These are phyloP conservation scores for Luvunga scandens DNA, from an alignment of 345 rosid genomes.

Conservation along the genomic window DNA sequence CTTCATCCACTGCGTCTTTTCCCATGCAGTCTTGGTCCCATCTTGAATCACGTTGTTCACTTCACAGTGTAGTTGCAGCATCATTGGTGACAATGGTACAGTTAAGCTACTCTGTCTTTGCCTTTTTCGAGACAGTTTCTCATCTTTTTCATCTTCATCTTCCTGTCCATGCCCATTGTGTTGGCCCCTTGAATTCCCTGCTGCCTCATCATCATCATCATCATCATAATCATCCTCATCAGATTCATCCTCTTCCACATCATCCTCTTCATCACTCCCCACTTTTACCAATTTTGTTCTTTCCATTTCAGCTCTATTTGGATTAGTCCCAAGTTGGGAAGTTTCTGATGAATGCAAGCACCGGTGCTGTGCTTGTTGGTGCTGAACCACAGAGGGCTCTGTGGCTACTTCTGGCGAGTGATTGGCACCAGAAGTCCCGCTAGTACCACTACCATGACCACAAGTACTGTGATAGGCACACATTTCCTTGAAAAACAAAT, in stretches of 20 bases:
- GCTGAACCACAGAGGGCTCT: constrained; percentile 36
- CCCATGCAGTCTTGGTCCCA: constrained; percentile 54
- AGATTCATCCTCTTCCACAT: constrained; percentile 33
- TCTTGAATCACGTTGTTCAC: constrained; percentile 50
- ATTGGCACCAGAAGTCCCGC: constrained; percentile 26
- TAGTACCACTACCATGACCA: constrained; percentile 43
- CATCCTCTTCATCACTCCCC: constrained; percentile 52
- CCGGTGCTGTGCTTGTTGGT: constrained; percentile 32
- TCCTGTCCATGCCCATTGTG: constrained; percentile 38
- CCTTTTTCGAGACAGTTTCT: constrained; percentile 32
- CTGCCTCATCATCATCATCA: constrained; percentile 43
- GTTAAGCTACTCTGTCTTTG: constrained; percentile 25
- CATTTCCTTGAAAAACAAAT: constrained; percentile 92
- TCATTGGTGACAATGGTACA: constrained; percentile 19
- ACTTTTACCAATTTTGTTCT: constrained; percentile 37
- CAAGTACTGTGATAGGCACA: constrained; percentile 95
- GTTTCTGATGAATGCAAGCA: constrained; percentile 57
- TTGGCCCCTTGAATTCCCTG: constrained; percentile 33
- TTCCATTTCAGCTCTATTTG: constrained; percentile 31
- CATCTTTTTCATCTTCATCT: constrained; percentile 44
- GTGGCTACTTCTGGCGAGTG: constrained; percentile 38
- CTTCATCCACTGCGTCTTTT: constrained; percentile 90
- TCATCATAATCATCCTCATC: constrained; percentile 42
- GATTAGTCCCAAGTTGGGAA: constrained; percentile 20
- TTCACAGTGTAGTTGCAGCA: constrained; percentile 55